Base-by-base conservation (phyloP, 495 filamentous ascomycete genomes). In the Penicillium robsamsonii region DNA sequence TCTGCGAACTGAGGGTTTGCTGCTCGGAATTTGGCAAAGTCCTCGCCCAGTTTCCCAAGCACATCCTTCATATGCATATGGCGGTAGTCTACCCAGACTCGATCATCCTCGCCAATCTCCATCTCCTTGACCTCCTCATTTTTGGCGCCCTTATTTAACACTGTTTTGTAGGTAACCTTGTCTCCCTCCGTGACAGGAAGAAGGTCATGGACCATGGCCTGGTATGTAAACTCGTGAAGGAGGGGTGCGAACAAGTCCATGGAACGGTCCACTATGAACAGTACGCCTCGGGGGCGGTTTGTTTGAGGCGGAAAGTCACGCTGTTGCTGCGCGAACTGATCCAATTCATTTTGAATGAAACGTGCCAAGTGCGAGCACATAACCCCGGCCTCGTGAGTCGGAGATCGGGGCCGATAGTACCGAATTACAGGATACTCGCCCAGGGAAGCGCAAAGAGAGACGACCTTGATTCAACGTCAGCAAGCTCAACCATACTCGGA, bases 51-150 rank as follows among this genome's bases (percentile, higher is more conserved):
- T 70, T 90, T 96, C 57, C 90, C 91, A 60, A 97, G 90, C 10
- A 96, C 93, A 69, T 97, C 94, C 68, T 94, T 96, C 95, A 98
- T 98, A 67, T 97, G 94, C 54, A 86, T 79, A 71, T 98, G 94
- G 46, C 95, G 81, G 59, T 96, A 96, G 51, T 90, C 87, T 15
- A 96, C 84, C 94, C 94, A 98, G 29, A 98, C 85, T 59, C 84
- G 87, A 69, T 98, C 94, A 46, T 91, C 86, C 42, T 98, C 94
- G 30, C 77, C 78, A 46, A 98, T 88, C 56, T 92, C 88, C 81
- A 96, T 87, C 15, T 97, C 92, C 71, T 96, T 97, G 48, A 86
- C 79, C 60, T 94, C 84, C 38, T 86, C 82, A 46, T 85, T 81
- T 0, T 70, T 64, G 11, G 73, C 70, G 17, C 87, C 89, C 65